Base-by-base conservation (phyloP, 148 eudicot species). In the Rheum nobile region DNA sequence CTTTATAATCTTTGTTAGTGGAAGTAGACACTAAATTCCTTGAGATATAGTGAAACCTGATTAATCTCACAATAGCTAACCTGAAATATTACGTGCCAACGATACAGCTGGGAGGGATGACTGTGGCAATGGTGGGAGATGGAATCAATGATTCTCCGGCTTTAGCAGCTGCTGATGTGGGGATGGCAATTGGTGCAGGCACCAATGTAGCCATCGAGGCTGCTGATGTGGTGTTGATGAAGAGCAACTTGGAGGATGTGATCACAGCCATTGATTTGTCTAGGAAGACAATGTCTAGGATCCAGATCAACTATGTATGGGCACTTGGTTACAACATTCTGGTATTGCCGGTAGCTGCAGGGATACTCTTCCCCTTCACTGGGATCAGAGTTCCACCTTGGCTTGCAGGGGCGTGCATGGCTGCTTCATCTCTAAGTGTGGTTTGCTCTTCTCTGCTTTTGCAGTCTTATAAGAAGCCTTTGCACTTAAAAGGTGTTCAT, bases 401-500 rank as follows among this genome's bases (percentile, higher is more conserved):
- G 98, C 85, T 94, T 71, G 98, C 98, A 28, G 97, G 98, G 35
- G 98, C 97, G 74, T 91, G 97, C 83, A 94, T 94, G 98, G 98
- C 98, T 73, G 97, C 97, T 31, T 94, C 98, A 0, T 94, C 98
- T 43, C 77, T 94, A 3, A 91, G 98, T 22, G 98, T 94, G 74
- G 97, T 94, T 61, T 91, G 97, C 82, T 94, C 98, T 46, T 94
- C 98, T 44, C 89, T 94, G 35, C 81, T 94, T 6, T 80, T 94
- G 83, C 98, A 94, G 88, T 88, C 86, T 39, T 94, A 94, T 79
- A 91, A 85, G 88, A 94, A 94, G 81, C 98, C 98, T 75, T 74
- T 88, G 48, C 68, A 77, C 50, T 77, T 37, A 37, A 72, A 57
- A 47, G 41, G 32, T 71, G 76, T 29, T 37, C 19, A 37, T 37